A percentile compares a stretch with the other conserved stretches of the same genome.
phyloP scores from a whole-genome alignment of 371 early-diverging fungal genomes.

The Mucor ambiguus region DNA sequence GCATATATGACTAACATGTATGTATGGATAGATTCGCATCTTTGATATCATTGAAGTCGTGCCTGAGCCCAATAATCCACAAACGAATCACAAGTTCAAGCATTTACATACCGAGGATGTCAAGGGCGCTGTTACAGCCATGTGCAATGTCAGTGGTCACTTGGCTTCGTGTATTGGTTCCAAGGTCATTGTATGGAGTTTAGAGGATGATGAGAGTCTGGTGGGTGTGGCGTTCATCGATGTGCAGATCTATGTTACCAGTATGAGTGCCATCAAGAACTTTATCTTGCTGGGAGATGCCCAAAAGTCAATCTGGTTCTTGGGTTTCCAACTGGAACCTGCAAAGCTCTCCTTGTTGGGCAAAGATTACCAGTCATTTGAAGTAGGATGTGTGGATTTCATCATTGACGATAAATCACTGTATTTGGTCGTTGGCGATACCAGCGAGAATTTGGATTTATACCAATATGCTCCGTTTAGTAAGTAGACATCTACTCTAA shows the following conservation, averaged over 20 bases:
- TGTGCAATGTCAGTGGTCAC: constrained; percentile 88
- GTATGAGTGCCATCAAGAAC: constrained; percentile 85
- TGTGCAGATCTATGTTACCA: constrained; percentile 88
- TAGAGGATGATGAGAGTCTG: constrained; percentile 88
- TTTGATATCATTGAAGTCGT: constrained; percentile 98
- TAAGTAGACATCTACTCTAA: constrained; percentile 37
- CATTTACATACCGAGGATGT: constrained; percentile 84
- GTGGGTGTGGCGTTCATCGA: constrained; percentile 97
- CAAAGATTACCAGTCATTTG: constrained; percentile 83
- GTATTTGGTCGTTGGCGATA: constrained; percentile 82
- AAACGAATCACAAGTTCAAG: constrained; percentile 94
- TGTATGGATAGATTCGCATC: constrained; percentile 70
- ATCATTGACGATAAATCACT: constrained; percentile 76
- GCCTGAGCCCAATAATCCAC: constrained; percentile 94
- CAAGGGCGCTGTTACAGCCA: constrained; percentile 93
- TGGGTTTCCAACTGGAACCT: constrained; percentile 97
- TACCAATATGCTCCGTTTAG: constrained; percentile 88
- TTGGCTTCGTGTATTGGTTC: constrained; percentile 90
- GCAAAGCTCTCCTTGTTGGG: constrained; percentile 88
- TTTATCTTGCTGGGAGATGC: constrained; percentile 94
- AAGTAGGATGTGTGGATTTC: constrained; percentile 74
- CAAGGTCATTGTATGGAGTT: constrained; percentile 89
- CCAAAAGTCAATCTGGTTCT: constrained; percentile 90
- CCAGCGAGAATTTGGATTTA: constrained; percentile 79
- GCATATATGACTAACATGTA: neutral